Base-by-base conservation (phyloP, 2,329 filamentous ascomycete genomes). In the Ascochyta rabiei region DNA sequence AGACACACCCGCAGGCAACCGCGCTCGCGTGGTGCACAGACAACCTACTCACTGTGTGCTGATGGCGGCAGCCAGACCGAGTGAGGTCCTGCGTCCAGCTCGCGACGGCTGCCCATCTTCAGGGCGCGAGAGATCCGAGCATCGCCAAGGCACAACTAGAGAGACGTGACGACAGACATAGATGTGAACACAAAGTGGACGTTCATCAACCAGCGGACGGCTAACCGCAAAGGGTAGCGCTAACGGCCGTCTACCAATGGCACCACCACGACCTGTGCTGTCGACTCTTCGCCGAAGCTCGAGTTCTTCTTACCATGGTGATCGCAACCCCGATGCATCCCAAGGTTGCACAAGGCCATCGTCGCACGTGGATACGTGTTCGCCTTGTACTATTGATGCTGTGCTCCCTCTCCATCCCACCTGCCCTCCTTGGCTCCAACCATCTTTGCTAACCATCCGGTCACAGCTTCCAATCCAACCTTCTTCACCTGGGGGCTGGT, bases 341-440 rank as follows among this genome's bases (percentile, higher is more conserved):
- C 8, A 28, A 28, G n/a, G 45, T 55, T 12, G 37, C 38, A 45
- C 52, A 47, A 38, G 30, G 38, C 28, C 40, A 38, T n/a, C 23
- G 52, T 50, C 31, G 19, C 52, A 42, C 37, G 41, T 46, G 52
- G 37, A 35, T 24, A 38, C 42, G 42, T 50, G 46, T 31, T 50
- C 31, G 23, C 16, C 16, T 18, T 21, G 42, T 16, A 37, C 52
- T 50, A 55, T 47, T 33, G 46, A 50, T 47, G 46, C 21, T 50
- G 52, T 55, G n/a, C 47, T 42, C 28, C 46, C 24, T 13, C 15
- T 37, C 40, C 18, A 15, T 45, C 39, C 46, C 40, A 42, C 42
- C 37, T 47, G 30, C 37, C 38, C 42, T n/a, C 21, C 12, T 40
- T 54, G 35, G 45, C 45, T 34, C 31, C 15, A 37, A 13, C 40